These are phyloP conservation scores for Pyrus pyrifolia DNA, from an alignment of 306 rosid genomes.

Conservation along the genomic window DNA sequence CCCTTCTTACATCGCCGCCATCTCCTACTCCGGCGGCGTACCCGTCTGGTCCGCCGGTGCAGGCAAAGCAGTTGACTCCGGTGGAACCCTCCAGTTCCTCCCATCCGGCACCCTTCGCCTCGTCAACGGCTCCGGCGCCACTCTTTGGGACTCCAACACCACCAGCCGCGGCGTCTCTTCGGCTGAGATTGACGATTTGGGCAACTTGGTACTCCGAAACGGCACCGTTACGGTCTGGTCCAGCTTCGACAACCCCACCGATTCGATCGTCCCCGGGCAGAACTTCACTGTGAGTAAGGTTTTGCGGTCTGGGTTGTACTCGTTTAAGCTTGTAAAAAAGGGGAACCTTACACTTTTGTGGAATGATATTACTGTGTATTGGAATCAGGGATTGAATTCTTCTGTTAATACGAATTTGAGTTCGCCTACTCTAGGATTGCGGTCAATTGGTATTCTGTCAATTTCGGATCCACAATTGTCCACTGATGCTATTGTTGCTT, in stretches of 20 bases:
- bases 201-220: conserved; percentile 41
- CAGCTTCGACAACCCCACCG: conserved; percentile 56
- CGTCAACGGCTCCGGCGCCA: conserved; percentile 46
- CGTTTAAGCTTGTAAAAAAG: conserved; percentile 22
- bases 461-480: conserved; percentile 34
- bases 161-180: conserved; percentile 43
- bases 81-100: conserved; percentile 40
- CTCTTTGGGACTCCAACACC: conserved; percentile 57
- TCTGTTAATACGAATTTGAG: conserved; percentile 29
- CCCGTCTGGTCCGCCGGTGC: conserved; percentile 62
- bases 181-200: conserved; percentile 36
- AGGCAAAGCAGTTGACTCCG: conserved; percentile 40
- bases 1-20: conserved; percentile 45
- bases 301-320: conserved; percentile 47
- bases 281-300: conserved; percentile 34
- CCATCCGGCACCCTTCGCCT: conserved; percentile 49
- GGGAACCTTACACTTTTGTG: conserved; percentile 58
- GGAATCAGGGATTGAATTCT: conserved; percentile 52
- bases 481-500: conserved; percentile 31
- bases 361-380: conserved; percentile 37
- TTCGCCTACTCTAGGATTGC: conserved; percentile 37
- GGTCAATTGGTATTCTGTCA: conserved; percentile 36
- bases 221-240: conserved; percentile 43
- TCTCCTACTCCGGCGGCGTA: conserved; percentile 37
- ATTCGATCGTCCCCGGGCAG: conserved; percentile 51